Evolutionary conservation across 768 basidiomycete genomes (phyloP).

Genomic region (Butyriboletus loyo): DNA sequence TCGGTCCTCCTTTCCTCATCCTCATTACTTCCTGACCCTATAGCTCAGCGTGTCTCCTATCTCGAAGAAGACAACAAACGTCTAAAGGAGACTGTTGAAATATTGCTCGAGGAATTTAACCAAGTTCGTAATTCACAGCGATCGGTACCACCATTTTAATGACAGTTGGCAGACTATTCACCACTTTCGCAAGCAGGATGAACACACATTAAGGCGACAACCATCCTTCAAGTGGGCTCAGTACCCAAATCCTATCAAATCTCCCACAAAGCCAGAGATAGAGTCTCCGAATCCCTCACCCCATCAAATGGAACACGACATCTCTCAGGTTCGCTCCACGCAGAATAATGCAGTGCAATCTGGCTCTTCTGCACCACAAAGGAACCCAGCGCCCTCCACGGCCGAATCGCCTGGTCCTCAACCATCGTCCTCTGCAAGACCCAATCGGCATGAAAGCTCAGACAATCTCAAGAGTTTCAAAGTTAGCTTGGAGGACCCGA

Average conservation of each 20-base stretch:
- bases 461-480: constrained; percentile 92
- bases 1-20: not conserved
- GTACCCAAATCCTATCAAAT: constrained; percentile 71
- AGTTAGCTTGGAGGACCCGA: constrained; percentile 95
- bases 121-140: constrained; percentile 37
- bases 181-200: constrained; percentile 26
- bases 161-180: constrained; percentile 6
- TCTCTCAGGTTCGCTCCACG: constrained; percentile 33
- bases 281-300: constrained; percentile 83
- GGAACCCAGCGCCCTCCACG: constrained; percentile 25
- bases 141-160: constrained; percentile 13
- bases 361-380: constrained; percentile 32
- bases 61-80: constrained; percentile 80
- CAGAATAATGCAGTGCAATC: constrained; percentile 15
- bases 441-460: constrained; percentile 62
- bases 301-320: constrained; percentile 73
- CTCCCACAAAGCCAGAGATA: constrained; percentile 72
- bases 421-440: constrained; percentile 24
- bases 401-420: constrained; percentile 30
- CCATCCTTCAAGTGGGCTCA: constrained; percentile 89
- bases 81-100: constrained; percentile 58
- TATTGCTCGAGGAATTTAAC: constrained; percentile 64
- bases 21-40: constrained; percentile 4
- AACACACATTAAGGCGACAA: constrained; percentile 59
- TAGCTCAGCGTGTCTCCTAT: constrained; percentile 64